Evolutionary conservation across 2,329 filamentous ascomycete species (phyloP), one percentile per base, ranked within the genome.

Genomic region (Talaromyces verruculosus): DNA sequence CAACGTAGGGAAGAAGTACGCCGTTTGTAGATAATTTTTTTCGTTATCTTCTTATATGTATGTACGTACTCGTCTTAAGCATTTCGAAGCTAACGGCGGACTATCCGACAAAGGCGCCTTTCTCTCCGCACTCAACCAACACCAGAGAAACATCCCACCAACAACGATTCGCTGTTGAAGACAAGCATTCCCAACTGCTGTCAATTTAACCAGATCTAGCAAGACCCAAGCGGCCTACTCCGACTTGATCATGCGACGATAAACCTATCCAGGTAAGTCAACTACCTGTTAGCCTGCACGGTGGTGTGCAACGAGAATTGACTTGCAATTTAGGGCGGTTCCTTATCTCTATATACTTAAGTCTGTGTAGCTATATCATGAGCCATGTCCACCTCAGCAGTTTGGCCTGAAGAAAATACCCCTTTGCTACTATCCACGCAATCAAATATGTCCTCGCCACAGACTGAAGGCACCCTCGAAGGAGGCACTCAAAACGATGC

Each of bases 281-380:
- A n/a, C n/a, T n/a, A n/a, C n/a, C n/a, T n/a, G n/a, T n/a, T n/a
- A n/a, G n/a, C n/a, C n/a, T n/a, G n/a, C n/a, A n/a, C n/a, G n/a
- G n/a, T n/a, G n/a, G n/a, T n/a, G n/a, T n/a, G n/a, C n/a, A n/a
- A n/a, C n/a, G n/a, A n/a, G n/a, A 25, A 25, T 25, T 25, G 33
- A 37, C n/a, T 53, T 5, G n/a, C 30, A 3, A 22, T 37, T 33
- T 37, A 39, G 30, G 25, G n/a, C 53, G 53, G 25, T 15, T 37
- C 8, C 53, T 57, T 57, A 57, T 57, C 72, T 72, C n/a, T 55
- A n/a, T 64, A 51, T 33, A 17, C 11, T 25, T 25, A 39, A n/a
- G n/a, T 57, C 41, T 43, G 1, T 7, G 22, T 5, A 25, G 4
- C 1, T 58, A 37, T 49, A 64, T 58, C 17, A 22, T 30, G 39